Conservation (phyloP, 2,329 filamentous ascomycete species). For the Didymella pomorum region DNA sequence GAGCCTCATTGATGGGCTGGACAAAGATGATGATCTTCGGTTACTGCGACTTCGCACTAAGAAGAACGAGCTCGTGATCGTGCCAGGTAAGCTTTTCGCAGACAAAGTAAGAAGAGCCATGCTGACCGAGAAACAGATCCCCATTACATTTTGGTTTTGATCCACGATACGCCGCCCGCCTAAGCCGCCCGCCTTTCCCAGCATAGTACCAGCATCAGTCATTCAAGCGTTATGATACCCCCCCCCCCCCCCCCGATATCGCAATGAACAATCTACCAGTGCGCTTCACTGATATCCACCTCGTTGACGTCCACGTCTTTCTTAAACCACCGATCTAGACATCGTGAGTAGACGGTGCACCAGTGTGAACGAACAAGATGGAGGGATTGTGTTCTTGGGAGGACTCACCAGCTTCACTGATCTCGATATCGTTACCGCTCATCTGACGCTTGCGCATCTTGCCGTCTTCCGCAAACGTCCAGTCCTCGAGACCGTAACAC, state of each 20-base stretch:
- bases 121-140: constrained; percentile 58
- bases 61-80: constrained; percentile 84
- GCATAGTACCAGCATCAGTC: constrained; percentile 8
- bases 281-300: constrained; percentile 71
- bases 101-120: background rate
- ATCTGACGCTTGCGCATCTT: constrained; percentile 78
- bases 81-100: constrained; percentile 61
- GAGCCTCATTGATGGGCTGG: constrained; percentile 74
- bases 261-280: constrained; percentile 61
- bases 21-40: constrained; percentile 80
- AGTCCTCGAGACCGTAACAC: constrained; percentile 85
- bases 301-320: constrained; percentile 73
- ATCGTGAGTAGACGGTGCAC: background rate
- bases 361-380: background rate
- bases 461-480: constrained; percentile 75
- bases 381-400: background rate
- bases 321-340: constrained; percentile 70
- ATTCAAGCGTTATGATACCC: constrained; percentile 37
- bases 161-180: constrained; percentile 80
- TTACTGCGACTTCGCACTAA: constrained; percentile 80
- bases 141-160: constrained; percentile 79
- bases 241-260: constrained; percentile 19
- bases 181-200: constrained; percentile 42
- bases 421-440: constrained; percentile 60
- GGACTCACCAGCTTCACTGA: constrained; percentile 5